phyloP scores from a whole-genome alignment of 1,139 yeast genomes.

The Debaryomycetaceae sp. region DNA sequence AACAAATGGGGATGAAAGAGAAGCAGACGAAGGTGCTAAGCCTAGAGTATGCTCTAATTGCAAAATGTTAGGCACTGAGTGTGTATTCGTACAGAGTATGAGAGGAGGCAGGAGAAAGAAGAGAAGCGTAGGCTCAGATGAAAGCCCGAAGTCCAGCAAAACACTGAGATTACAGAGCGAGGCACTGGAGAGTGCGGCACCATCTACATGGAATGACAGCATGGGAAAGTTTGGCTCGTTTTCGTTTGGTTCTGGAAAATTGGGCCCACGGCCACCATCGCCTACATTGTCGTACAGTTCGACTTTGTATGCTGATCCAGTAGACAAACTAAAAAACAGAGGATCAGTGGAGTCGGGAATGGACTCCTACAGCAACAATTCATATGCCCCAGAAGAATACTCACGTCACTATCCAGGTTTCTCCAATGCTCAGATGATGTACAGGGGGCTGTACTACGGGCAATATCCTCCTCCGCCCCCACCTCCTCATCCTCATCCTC shows the following conservation, averaged over 20 bases:
- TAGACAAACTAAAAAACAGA: neutral
- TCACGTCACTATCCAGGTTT: conserved; percentile 5
- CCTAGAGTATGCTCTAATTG: conserved; percentile 48
- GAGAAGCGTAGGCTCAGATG: conserved; percentile 8
- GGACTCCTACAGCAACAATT: neutral
- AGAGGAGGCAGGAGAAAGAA: conserved; percentile 57
- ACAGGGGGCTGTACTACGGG: neutral
- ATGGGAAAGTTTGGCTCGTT: neutral
- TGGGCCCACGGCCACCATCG: conserved; percentile 3
- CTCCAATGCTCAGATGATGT: neutral
- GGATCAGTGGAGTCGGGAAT: neutral
- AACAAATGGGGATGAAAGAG: conserved; percentile 10
- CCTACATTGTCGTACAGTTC: conserved; percentile 10
- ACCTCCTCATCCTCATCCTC: conserved; percentile 2
- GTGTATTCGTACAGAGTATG: conserved; percentile 57
- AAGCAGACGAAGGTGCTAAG: conserved; percentile 9
- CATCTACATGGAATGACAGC: neutral
- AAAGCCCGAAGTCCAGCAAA: neutral
- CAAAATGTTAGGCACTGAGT: conserved; percentile 42
- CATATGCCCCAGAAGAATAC: neutral
- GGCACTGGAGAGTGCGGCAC: neutral
- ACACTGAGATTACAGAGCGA: neutral
- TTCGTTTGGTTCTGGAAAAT: neutral
- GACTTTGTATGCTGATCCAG: neutral
- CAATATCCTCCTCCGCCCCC: conserved; percentile 5